Base-by-base conservation (phyloP, 345 rosid species). In the Rhodomyrtus tomentosa region DNA sequence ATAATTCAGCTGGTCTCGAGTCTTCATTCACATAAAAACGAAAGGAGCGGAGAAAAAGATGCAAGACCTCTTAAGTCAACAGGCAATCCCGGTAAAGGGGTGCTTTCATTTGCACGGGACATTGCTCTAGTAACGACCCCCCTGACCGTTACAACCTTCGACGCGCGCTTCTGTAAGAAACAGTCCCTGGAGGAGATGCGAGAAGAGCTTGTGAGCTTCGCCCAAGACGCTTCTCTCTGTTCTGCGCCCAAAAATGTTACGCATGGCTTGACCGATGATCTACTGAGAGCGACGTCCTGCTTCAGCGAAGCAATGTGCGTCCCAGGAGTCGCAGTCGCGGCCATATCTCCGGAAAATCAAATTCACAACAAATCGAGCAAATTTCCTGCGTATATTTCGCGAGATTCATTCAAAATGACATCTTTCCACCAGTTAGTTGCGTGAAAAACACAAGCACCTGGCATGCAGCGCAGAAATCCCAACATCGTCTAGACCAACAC, bases 21-120 rank as follows among this genome's bases (percentile, higher is more conserved):
- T 5, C 20, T 52, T 24, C 49, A 40, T 16, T 25, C 52, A 59
- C 84, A 59, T 42, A 24, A 56, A 55, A 83, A 62, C 6, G 9
- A 58, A 83, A 59, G 48, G 42, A 25, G 54, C 29, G 50, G n/a
- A 59, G 38, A 49, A 56, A 20, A 40, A 84, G 24, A 55, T 49
- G 50, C 12, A 38, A 3, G 18, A 92, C 94, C 94, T 90, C 91
- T 89, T 81, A 93, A 88, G 87, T 93, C 94, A 89, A 90, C 51
- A 80, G 92, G 92, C 88, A 93, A 72, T 87, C 93, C 94, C 0
- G 89, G 85, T 82, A 91, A 83, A 83, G 92, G 90, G 72, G 62
- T 16, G 73, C 82, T 85, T 10, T 27, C 87, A 74, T 72, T 45
- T 14, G 8, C 62, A 12, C 83, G 22, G 49, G 82, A 54, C 84